Evolutionary conservation across 495 filamentous ascomycete species (phyloP).

Genomic region (Xylaria scruposa): DNA sequence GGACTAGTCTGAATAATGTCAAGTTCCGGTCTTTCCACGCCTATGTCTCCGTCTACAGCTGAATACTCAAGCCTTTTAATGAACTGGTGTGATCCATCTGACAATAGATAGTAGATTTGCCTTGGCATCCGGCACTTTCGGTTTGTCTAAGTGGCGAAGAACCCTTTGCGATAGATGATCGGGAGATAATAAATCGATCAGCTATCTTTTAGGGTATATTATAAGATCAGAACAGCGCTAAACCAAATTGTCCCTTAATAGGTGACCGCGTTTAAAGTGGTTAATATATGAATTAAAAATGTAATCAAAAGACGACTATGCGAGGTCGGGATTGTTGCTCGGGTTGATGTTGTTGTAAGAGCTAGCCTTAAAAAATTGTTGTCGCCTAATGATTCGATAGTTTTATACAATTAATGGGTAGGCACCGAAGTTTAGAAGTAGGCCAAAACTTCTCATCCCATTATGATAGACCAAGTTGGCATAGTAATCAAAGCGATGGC

Average conservation of each 20-base stretch:
- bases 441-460: background rate
- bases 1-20: background rate
- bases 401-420: background rate
- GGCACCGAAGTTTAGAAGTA: background rate
- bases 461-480: background rate
- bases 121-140: background rate
- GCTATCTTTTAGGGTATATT: background rate
- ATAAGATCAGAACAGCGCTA: background rate
- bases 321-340: background rate
- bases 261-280: background rate
- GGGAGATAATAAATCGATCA: no score
- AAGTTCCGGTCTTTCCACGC: background rate
- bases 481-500: background rate
- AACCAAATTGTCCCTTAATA: background rate
- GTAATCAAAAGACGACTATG: background rate
- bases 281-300: background rate
- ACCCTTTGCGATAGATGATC: background rate
- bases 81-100: background rate
- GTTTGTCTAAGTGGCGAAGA: background rate
- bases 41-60: background rate
- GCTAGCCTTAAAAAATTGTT: background rate
- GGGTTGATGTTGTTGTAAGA: background rate
- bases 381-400: background rate
- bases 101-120: background rate
- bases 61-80: background rate